phyloP scores from a whole-genome alignment of 164 flowering plant genomes.

The Annona cherimola region DNA sequence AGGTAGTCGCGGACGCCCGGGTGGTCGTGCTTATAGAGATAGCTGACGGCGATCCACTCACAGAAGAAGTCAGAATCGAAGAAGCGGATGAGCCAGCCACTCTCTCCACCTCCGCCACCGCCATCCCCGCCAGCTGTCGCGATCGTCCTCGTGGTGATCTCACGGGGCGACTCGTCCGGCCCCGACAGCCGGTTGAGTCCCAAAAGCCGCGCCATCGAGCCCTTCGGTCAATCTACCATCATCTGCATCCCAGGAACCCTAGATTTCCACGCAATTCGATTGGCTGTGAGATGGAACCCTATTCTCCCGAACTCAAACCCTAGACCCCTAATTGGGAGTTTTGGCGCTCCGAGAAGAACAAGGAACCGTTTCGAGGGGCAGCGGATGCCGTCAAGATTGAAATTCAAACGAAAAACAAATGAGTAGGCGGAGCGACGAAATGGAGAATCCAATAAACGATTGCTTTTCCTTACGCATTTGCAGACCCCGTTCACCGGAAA shows the following conservation, averaged over 20 bases:
- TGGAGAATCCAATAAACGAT: background rate
- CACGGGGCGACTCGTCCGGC: slow-evolving; percentile 64
- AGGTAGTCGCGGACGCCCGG: slow-evolving; percentile 89
- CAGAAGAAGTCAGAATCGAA: slow-evolving; percentile 97
- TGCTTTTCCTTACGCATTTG: background rate
- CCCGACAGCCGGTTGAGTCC: slow-evolving; percentile 54
- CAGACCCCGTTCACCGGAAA: background rate
- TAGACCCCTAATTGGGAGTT: background rate
- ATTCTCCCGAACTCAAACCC: background rate
- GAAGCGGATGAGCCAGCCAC: slow-evolving; percentile 93
- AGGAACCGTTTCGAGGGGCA: background rate
- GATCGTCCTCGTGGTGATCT: slow-evolving; percentile 52
- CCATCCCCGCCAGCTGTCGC: slow-evolving; percentile 36
- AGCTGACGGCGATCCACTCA: slow-evolving; percentile 99
- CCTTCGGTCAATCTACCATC: slow-evolving; percentile 1
- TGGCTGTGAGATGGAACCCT: background rate
- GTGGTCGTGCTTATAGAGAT: slow-evolving; percentile 93
- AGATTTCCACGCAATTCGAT: background rate
- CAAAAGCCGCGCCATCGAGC: slow-evolving; percentile 63
- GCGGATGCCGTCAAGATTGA: background rate
- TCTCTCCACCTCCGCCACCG: slow-evolving; percentile 43
- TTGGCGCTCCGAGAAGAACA: background rate
- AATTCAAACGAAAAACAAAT: background rate
- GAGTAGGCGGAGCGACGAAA: background rate
- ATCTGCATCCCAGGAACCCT: background rate